phyloP scores from a whole-genome alignment of 768 basidiomycete genomes.

The Termitomyces titanicus region DNA sequence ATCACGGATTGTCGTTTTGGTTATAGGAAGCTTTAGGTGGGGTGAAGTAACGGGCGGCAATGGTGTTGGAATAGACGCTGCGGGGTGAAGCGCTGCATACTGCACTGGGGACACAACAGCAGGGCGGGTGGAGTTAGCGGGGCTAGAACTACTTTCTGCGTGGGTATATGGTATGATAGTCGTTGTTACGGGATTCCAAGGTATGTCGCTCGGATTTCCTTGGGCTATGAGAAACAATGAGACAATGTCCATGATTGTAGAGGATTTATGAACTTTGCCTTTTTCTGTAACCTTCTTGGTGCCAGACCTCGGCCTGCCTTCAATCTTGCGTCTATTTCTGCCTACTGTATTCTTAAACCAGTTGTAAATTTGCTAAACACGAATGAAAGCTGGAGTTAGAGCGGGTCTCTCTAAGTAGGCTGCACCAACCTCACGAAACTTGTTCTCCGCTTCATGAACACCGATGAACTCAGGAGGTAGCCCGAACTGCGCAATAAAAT shows the following conservation, averaged over 20 bases:
- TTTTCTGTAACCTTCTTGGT: constrained; percentile 51
- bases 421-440: constrained; percentile 54
- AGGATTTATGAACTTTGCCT: constrained; percentile 25
- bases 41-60: constrained; percentile 18
- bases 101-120: constrained; percentile 35
- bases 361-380: constrained; percentile 62
- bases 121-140: constrained; percentile 30
- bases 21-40: constrained; percentile 25
- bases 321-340: constrained; percentile 52
- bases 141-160: constrained; percentile 32
- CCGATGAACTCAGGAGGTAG: constrained; percentile 51
- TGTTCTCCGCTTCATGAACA: constrained; percentile 54
- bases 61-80: constrained; percentile 22
- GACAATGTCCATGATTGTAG: constrained; percentile 3
- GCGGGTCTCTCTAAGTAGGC: neutral
- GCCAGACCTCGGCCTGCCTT: constrained; percentile 46
- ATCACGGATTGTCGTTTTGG: constrained; percentile 36
- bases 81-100: constrained; percentile 36
- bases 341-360: constrained; percentile 74
- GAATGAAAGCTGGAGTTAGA: constrained; percentile 10
- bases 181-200: constrained; percentile 36
- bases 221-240: constrained; percentile 8
- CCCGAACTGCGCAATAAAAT: constrained; percentile 58
- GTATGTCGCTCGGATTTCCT: constrained; percentile 22
- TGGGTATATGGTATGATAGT: constrained; percentile 37